These are phyloP conservation scores for Amanita bisporigera DNA, from an alignment of 1,284 basidiomycete genomes.

Conservation along the genomic window DNA sequence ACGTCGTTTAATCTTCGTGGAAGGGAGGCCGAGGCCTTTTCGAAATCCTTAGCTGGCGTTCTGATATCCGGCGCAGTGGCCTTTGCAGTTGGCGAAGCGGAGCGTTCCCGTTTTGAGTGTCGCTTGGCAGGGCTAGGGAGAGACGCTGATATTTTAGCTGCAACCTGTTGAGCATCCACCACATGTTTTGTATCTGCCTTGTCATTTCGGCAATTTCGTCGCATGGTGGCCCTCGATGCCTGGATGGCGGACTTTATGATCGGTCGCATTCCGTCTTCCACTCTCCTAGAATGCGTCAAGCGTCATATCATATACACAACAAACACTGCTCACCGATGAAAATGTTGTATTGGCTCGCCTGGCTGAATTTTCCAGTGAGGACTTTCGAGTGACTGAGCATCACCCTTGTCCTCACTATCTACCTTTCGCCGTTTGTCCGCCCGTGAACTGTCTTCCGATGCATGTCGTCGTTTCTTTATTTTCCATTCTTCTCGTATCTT, in stretches of 20 bases:
- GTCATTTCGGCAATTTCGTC: slow-evolving; percentile 53
- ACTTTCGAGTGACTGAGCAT: neutral
- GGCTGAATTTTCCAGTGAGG: slow-evolving; percentile 57
- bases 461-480: slow-evolving; percentile 54
- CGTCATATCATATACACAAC: neutral
- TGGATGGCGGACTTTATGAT: slow-evolving; percentile 65
- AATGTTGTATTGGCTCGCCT: slow-evolving; percentile 74
- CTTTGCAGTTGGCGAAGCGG: slow-evolving; percentile 11
- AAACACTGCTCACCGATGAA: slow-evolving; percentile 61
- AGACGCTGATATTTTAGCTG: slow-evolving; percentile 4
- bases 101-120: slow-evolving; percentile 20
- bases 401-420: slow-evolving; percentile 29
- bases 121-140: slow-evolving; percentile 16
- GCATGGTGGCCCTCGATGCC: slow-evolving; percentile 56
- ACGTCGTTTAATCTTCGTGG: slow-evolving; percentile 74
- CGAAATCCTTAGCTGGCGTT: slow-evolving; percentile 59
- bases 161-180: slow-evolving; percentile 17
- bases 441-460: slow-evolving; percentile 39
- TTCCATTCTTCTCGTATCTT: slow-evolving; percentile 60
- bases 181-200: slow-evolving; percentile 50
- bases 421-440: slow-evolving; percentile 47
- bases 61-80: neutral
- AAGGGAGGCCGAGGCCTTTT: slow-evolving; percentile 54
- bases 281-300: slow-evolving; percentile 53
- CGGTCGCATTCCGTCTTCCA: slow-evolving; percentile 71